Evolutionary conservation across 2,329 filamentous ascomycete genomes (phyloP), one percentile per base, ranked within the genome.

Genomic region (Acrocalymma vagum): DNA sequence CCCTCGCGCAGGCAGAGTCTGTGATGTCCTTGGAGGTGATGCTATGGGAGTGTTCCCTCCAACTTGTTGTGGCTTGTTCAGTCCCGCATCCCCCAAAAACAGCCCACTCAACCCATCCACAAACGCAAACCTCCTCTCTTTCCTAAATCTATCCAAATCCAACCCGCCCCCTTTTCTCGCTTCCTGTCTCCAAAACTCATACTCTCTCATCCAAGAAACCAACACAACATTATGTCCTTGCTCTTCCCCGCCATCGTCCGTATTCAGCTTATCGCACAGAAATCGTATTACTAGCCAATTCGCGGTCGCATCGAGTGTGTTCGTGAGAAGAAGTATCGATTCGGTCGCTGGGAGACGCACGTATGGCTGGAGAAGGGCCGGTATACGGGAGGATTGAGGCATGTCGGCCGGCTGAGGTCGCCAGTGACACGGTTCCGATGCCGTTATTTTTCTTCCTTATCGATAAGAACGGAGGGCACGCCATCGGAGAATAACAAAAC

Each of bases 191-290:
- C 91, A 96, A 63, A 95, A 95, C 1, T 80, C 74, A 50, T 80
- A 81, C 58, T 93, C 87, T 45, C 89, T 80, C 70, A 95, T 73
- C 71, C 94, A 96, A 72, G 88, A 95, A 42, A 94, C 84, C 3
- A 96, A 76, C 3, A 96, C 77, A 1, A 96, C 70, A 13, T 65
- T 67, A 8, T 53, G 52, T 5, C 48, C 56, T 28, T 51, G 49
- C 11, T 58, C 52, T 21, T 38, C 53, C 49, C 62, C 59, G 3
- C 53, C 62, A 57, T 71, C 60, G 20, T 62, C 48, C 6, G 29
- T 36, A 42, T 43, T 56, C 23, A 84, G 61, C 11, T 76, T 72
- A 32, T 72, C 72, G 63, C 75, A 73, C 17, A 81, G 60, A 40
- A 77, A 78, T 22, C 81, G 73, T 9, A 81, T 54, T 0, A 78